Conservation (phyloP, 2,329 filamentous ascomycete species). For the Chaetomiaceae sp. region DNA sequence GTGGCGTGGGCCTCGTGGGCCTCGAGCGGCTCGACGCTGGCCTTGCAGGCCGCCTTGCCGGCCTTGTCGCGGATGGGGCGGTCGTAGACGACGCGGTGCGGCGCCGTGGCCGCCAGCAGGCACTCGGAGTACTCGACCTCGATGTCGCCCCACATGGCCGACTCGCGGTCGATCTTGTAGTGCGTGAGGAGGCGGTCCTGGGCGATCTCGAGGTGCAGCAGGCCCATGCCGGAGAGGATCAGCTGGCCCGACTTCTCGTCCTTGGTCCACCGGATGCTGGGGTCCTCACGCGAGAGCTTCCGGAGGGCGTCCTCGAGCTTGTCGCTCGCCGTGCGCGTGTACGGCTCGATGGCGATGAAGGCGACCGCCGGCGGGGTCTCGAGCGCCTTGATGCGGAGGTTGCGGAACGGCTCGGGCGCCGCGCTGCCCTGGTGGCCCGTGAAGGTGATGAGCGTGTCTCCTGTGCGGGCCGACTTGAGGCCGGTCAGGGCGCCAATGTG, state of each 20-base stretch:
- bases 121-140: conserved; percentile 94
- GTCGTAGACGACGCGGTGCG: conserved; percentile 64
- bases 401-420: conserved; percentile 63
- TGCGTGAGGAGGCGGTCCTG: conserved; percentile 82
- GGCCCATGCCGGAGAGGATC: conserved; percentile 91
- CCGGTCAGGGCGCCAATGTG: conserved; percentile 94
- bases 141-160: conserved; percentile 68
- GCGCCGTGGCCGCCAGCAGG: conserved; percentile 52
- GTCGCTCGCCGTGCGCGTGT: conserved; percentile 61
- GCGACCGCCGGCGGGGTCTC: conserved; percentile 90
- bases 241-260: conserved; percentile 92
- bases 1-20: conserved; percentile 33
- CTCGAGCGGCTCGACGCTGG: conserved; percentile 58
- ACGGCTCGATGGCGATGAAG: conserved; percentile 85
- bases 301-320: conserved; percentile 70
- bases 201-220: conserved; percentile 90
- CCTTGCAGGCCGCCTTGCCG: conserved; percentile 72
- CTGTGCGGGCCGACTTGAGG: conserved; percentile 85
- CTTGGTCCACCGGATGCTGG: conserved; percentile 76
- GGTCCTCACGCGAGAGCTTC: conserved; percentile 83
- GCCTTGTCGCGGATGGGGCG: conserved; percentile 73
- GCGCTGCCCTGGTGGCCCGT: conserved; percentile 50
- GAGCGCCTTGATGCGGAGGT: conserved; percentile 79
- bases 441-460: conserved; percentile 82
- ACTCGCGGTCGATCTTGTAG: conserved; percentile 74